Base-by-base conservation (phyloP, 176 grass and related monocot species). In the Coix lacrymajobi region DNA sequence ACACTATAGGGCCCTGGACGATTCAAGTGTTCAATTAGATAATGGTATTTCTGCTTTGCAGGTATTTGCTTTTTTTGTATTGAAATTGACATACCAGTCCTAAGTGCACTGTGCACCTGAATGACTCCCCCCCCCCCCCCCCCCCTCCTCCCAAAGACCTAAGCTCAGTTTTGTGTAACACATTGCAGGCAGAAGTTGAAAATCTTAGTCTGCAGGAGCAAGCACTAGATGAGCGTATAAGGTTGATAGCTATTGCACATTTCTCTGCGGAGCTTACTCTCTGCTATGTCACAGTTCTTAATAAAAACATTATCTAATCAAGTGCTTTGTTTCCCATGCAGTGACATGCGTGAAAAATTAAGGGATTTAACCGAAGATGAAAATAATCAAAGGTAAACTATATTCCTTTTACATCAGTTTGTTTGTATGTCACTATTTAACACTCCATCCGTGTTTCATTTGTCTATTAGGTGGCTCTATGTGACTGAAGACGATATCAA, bases 401-500 rank as follows among this genome's bases (percentile, higher is more conserved):
- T 31, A 75, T 75, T 74, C 75, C 40, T 66, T 66, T 82, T 71
- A 58, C 69, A 48, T 67, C 69, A 62, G 76, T 78, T 82, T 22
- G 49, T 8, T 10, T 62, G 38, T 12, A 48, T 70, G 22, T 34
- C 68, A 62, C 1, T 69, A 19, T 86, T 86, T 69, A 69, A 79
- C 75, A 8, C 26, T 69, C 36, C 14, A 33, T 78, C 64, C 30
- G n/a, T 62, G 43, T 79, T 79, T 79, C 32, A 73, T 63, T 68
- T 80, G 10, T 86, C 44, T 78, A 29, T 40, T 89, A 99, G 97
- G 79, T 99, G 93, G 93, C 91, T 99, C 61, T 99, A 90, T 87
- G 93, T 99, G 46, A 99, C 97, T 39, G 97, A 99, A 89, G 93
- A 96, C 51, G 97, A 99, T 79, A 99, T 99, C 68, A 99, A 99